Conservation (phyloP, 208 protist genomes). For the Wallacemonas rigidus region DNA sequence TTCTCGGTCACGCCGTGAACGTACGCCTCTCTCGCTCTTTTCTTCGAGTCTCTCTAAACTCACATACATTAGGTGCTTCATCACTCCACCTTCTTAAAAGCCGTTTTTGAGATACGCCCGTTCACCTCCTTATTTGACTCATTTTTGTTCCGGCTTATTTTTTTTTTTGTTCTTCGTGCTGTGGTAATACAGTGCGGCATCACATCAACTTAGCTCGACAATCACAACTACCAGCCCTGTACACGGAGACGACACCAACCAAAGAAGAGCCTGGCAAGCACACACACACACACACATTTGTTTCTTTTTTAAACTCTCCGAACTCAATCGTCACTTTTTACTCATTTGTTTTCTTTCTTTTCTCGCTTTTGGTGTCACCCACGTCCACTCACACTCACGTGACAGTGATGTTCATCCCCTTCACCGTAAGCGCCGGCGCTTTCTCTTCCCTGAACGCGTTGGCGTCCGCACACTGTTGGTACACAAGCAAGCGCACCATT, state of each 20-base stretch:
- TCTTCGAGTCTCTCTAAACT: no score
- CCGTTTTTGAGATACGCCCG: no score
- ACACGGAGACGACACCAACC: no score
- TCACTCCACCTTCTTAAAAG: no score
- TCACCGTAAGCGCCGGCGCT: constrained; percentile 39
- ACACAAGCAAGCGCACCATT: constrained; percentile 51
- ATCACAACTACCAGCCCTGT: no score
- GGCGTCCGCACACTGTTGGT: constrained; percentile 65
- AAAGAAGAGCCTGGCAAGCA: no score
- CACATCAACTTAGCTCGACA: no score
- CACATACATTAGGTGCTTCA: no score
- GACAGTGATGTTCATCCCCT: constrained; percentile 51
- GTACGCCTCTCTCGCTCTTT: no score
- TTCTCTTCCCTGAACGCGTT: constrained; percentile 71
- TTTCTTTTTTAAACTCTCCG: background rate
- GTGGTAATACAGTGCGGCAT: background rate
- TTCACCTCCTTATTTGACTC: background rate
- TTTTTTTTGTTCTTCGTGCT: background rate
- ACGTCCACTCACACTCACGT: constrained; percentile 13
- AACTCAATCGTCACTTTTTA: background rate
- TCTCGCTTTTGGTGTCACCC: constrained; percentile 16
- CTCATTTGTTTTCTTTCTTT: constrained; percentile 7
- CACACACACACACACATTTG: constrained; percentile 7
- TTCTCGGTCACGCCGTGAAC: no score
- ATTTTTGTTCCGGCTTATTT: background rate